A percentile compares a stretch with the other conserved stretches of the same genome.
Evolutionary conservation across 257 asterid genomes (phyloP).

Genomic region (Scutellaria baicalensis): DNA sequence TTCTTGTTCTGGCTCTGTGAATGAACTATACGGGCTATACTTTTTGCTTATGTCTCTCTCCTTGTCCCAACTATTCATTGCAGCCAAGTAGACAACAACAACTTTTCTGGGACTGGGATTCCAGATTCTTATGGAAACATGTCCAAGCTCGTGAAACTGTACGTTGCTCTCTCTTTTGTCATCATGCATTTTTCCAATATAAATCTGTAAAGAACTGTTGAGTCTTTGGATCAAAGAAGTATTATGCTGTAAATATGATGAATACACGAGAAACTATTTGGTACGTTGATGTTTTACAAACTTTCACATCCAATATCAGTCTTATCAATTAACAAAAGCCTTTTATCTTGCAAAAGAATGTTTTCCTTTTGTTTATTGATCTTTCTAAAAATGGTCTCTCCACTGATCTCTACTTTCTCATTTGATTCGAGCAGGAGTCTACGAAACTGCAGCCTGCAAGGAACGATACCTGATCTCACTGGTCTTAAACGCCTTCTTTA

Average conservation of each 20-base stretch:
- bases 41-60: neutral
- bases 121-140: constrained; percentile 32
- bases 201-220: neutral
- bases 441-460: constrained; percentile 48
- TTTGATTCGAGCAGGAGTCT: constrained; percentile 39
- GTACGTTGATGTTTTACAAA: no score
- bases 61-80: neutral
- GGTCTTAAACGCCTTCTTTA: constrained; percentile 29
- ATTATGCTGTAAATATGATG: neutral
- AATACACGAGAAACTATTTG: neutral
- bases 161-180: constrained; percentile 2
- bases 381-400: neutral
- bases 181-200: neutral
- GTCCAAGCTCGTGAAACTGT: constrained; percentile 37
- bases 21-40: neutral
- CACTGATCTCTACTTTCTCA: neutral
- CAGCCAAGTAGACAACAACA: constrained; percentile 52
- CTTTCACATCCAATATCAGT: no score
- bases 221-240: neutral
- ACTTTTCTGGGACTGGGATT: constrained; percentile 40
- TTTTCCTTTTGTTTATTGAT: neutral
- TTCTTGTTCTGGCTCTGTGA: neutral
- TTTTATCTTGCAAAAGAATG: neutral
- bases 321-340: no score
- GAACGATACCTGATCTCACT: constrained; percentile 43